Conservation (phyloP, 768 basidiomycete genomes). For the Pisolithus microcarpus region DNA sequence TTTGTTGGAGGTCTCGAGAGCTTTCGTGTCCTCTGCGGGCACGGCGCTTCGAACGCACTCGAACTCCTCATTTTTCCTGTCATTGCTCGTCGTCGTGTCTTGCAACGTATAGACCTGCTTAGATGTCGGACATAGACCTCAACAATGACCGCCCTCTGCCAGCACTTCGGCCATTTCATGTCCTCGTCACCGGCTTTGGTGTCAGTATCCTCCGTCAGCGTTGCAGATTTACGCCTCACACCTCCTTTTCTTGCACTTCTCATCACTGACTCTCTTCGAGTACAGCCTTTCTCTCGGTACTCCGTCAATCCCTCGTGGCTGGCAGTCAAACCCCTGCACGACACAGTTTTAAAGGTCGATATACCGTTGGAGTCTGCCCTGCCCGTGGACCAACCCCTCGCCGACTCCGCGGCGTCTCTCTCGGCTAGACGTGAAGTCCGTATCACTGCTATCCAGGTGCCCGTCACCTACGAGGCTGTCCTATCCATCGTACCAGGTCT, state of each 20-base stretch:
- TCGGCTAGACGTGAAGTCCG: slow-evolving; percentile 39
- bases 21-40: too few species aligned
- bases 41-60: too few species aligned
- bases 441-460: slow-evolving; percentile 52
- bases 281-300: slow-evolving; percentile 50
- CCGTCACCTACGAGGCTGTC: slow-evolving; percentile 53
- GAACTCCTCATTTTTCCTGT: background rate
- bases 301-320: slow-evolving; percentile 66
- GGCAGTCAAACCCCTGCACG: slow-evolving; percentile 56
- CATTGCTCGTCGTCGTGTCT: background rate
- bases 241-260: slow-evolving; percentile 8
- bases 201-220: slow-evolving; percentile 32
- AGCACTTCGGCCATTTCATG: slow-evolving; percentile 33
- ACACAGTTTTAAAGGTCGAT: slow-evolving; percentile 41
- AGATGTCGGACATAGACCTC: slow-evolving; percentile 28
- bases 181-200: slow-evolving; percentile 49
- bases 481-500: slow-evolving; percentile 49
- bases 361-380: slow-evolving; percentile 19
- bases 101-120: background rate
- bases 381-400: slow-evolving; percentile 11
- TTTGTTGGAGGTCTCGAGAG: too few species aligned
- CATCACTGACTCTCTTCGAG: slow-evolving; percentile 14
- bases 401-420: slow-evolving; percentile 3
- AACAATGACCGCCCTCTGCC: slow-evolving; percentile 12
- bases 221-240: slow-evolving; percentile 12